phyloP scores from a whole-genome alignment of 108 stramenopile species.

The Cyclotella distinguenda region DNA sequence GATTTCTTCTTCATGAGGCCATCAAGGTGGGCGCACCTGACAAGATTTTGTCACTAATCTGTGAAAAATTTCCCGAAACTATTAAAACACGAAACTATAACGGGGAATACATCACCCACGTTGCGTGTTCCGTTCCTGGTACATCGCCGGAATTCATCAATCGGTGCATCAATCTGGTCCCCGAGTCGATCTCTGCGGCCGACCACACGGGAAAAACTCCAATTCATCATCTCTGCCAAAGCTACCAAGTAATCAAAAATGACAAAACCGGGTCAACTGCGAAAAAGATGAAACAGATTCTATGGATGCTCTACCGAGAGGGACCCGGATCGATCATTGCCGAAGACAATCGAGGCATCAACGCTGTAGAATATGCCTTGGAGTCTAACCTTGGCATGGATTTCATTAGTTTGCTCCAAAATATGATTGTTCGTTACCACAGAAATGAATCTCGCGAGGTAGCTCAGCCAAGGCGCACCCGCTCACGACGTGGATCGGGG shows the following conservation, averaged over 20 bases:
- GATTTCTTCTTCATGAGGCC: conserved; percentile 16
- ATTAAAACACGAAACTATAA: neutral
- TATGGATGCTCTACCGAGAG: conserved; percentile 26
- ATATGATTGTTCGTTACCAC: conserved; percentile 16
- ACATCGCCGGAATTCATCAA: conserved; percentile 20
- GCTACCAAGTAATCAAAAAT: neutral
- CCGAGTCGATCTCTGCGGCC: conserved; percentile 5
- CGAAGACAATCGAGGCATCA: conserved; percentile 18
- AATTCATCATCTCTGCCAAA: conserved; percentile 17
- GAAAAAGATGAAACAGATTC: conserved; percentile 13
- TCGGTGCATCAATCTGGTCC: conserved; percentile 17
- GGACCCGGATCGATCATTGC: conserved; percentile 16
- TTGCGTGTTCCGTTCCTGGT: conserved; percentile 17
- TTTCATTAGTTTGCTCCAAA: conserved; percentile 14
- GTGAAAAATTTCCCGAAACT: conserved; percentile 9
- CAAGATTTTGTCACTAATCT: conserved; percentile 6
- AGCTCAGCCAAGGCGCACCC: conserved; percentile 7
- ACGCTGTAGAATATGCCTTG: conserved; percentile 26
- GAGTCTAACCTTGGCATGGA: conserved; percentile 16
- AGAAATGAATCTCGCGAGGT: conserved; percentile 6
- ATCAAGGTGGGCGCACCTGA: conserved; percentile 14
- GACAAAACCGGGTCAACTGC: neutral
- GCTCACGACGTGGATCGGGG: conserved; percentile 5
- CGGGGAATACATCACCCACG: conserved; percentile 8
- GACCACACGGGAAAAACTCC: conserved; percentile 26